A percentile compares a stretch with the other conserved stretches of the same genome.
phyloP scores from a whole-genome alignment of 1,139 yeast species.

The Geotrichum carabidarum region DNA sequence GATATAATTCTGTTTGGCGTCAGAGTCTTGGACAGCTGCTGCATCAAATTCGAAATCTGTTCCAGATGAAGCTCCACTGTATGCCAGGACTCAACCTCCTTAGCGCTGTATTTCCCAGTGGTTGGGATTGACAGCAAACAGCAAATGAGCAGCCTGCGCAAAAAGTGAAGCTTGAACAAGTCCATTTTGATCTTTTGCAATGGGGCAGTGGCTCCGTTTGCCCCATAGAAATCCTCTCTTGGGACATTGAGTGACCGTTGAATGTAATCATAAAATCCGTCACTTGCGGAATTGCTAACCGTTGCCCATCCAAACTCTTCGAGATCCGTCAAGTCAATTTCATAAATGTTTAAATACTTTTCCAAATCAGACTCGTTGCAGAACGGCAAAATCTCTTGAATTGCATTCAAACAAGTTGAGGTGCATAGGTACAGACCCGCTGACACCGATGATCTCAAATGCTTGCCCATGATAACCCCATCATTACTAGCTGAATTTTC shows the following conservation, averaged over 20 bases:
- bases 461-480: conserved; percentile 27
- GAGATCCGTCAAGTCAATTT: conserved; percentile 31
- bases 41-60: not conserved
- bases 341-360: conserved; percentile 43
- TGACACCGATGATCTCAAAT: conserved; percentile 33
- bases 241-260: conserved; percentile 15
- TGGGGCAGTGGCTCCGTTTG: conserved; percentile 31
- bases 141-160: conserved; percentile 43
- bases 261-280: conserved; percentile 22
- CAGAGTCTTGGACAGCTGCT: not conserved
- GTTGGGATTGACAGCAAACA: conserved; percentile 40
- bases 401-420: conserved; percentile 29
- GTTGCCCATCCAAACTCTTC: conserved; percentile 21
- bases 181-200: conserved; percentile 31
- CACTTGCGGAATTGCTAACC: conserved; percentile 24
- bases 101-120: conserved; percentile 24
- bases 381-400: conserved; percentile 31
- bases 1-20: not conserved
- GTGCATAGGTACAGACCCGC: conserved; percentile 32
- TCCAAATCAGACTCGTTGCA: conserved; percentile 38
- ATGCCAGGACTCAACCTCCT: conserved; percentile 11
- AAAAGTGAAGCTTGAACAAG: conserved; percentile 37
- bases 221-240: conserved; percentile 27
- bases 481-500: not conserved
- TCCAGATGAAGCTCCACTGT: conserved; percentile 8